Evolutionary conservation across 805 yeast species (phyloP).

Genomic region (Cyberlindnera petersonii): DNA sequence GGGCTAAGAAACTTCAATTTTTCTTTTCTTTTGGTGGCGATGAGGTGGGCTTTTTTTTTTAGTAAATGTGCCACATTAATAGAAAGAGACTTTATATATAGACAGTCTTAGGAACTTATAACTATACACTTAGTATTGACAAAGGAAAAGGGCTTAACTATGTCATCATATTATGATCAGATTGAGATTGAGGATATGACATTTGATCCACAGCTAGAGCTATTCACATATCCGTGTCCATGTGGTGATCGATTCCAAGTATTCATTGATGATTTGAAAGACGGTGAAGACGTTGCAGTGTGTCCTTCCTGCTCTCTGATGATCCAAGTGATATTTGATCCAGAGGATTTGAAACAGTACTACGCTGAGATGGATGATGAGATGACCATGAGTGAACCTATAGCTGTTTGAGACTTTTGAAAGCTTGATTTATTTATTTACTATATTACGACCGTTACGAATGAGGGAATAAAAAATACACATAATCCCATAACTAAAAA

Average conservation of each 20-base stretch:
- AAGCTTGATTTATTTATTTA: background rate
- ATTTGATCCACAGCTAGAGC: slow-evolving; percentile 74
- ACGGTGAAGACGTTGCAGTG: slow-evolving; percentile 91
- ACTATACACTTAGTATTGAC: too few species aligned
- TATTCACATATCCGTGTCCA: slow-evolving; percentile 94
- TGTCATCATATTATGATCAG: slow-evolving; percentile 74
- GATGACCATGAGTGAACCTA: slow-evolving; percentile 12
- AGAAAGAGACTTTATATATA: too few species aligned
- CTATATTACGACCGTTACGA: slow-evolving; percentile 3
- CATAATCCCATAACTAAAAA: too few species aligned
- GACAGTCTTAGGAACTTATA: too few species aligned
- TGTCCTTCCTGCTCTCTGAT: slow-evolving; percentile 95
- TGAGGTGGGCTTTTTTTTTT: too few species aligned
- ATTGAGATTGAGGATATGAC: slow-evolving; percentile 97
- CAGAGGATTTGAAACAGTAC: slow-evolving; percentile 42
- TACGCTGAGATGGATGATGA: slow-evolving; percentile 34
- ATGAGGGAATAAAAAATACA: background rate
- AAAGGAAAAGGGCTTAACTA: background rate
- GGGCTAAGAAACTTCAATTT: background rate
- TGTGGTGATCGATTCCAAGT: slow-evolving; percentile 96
- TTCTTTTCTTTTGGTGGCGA: background rate
- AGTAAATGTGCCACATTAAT: slow-evolving; percentile 1
- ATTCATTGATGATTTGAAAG: slow-evolving; percentile 74
- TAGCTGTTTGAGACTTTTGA: slow-evolving; percentile 16
- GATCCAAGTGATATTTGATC: slow-evolving; percentile 88